Evolutionary conservation across 768 basidiomycete species (phyloP).

Genomic region (Mycena leptocephala): DNA sequence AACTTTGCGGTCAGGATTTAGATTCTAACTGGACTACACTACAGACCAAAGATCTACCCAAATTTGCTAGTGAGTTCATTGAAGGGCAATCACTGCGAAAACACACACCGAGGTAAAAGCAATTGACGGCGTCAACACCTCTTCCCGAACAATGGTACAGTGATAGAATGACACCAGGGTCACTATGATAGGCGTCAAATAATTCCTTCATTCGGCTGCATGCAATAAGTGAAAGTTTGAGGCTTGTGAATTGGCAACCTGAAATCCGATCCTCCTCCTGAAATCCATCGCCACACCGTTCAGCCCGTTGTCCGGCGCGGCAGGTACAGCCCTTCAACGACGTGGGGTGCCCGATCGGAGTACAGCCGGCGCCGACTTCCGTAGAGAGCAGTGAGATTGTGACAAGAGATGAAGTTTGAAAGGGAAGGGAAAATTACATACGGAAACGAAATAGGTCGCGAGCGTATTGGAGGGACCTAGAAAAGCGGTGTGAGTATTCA

Average conservation of each 20-base stretch:
- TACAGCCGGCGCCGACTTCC: too few species aligned
- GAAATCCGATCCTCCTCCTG: too few species aligned
- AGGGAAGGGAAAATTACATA: background rate
- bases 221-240: too few species aligned
- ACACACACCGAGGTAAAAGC: constrained; percentile 82
- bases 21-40: background rate
- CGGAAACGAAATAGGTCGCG: background rate
- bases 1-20: background rate
- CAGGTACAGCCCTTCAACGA: background rate
- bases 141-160: constrained; percentile 79
- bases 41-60: constrained; percentile 39
- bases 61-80: background rate
- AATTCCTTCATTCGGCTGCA: constrained; percentile 43
- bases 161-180: constrained; percentile 78
- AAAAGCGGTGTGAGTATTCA: background rate
- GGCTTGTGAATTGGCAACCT: background rate
- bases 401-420: too few species aligned
- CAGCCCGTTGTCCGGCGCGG: background rate
- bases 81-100: constrained; percentile 26
- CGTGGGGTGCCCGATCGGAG: too few species aligned
- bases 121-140: constrained; percentile 84
- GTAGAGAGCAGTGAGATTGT: too few species aligned
- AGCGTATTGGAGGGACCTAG: background rate
- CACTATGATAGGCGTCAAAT: constrained; percentile 65
- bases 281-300: background rate